A percentile compares a stretch with the other conserved stretches of the same genome.
phyloP scores from a whole-genome alignment of 192 early-diverging fungal species.

The Entrophospora sp. region DNA sequence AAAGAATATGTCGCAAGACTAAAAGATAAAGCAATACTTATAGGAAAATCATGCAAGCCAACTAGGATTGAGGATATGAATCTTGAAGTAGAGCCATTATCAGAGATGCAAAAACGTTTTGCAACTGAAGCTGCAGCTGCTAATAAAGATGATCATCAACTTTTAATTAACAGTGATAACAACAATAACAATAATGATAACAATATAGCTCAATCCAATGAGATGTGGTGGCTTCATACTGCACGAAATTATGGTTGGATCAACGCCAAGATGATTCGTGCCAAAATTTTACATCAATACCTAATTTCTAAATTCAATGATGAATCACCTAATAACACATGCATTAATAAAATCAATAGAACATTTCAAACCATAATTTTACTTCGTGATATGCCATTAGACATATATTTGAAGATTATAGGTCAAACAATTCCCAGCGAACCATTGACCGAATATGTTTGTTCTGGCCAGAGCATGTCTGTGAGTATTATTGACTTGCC shows the following conservation, averaged over 20 bases:
- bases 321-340: neutral
- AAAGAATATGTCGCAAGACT: slow-evolving; percentile 35
- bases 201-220: neutral
- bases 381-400: slow-evolving; percentile 24
- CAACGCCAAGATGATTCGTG: slow-evolving; percentile 38
- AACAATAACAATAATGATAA: neutral
- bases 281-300: slow-evolving; percentile 32
- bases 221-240: slow-evolving; percentile 19
- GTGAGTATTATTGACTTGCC: slow-evolving; percentile 10
- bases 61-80: slow-evolving; percentile 19
- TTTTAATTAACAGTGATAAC: too few species aligned
- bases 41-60: slow-evolving; percentile 24
- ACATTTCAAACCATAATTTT: slow-evolving; percentile 23
- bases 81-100: slow-evolving; percentile 32
- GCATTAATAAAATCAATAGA: neutral
- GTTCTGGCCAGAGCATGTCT: slow-evolving; percentile 7
- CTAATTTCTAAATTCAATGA: slow-evolving; percentile 24
- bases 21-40: slow-evolving; percentile 28
- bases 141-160: neutral
- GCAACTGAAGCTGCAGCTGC: slow-evolving; percentile 18
- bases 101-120: slow-evolving; percentile 30
- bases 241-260: slow-evolving; percentile 30
- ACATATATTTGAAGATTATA: slow-evolving; percentile 30
- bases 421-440: slow-evolving; percentile 20
- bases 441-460: slow-evolving; percentile 19